Base-by-base conservation (phyloP, 257 asterid species). In the Lycium barbarum region DNA sequence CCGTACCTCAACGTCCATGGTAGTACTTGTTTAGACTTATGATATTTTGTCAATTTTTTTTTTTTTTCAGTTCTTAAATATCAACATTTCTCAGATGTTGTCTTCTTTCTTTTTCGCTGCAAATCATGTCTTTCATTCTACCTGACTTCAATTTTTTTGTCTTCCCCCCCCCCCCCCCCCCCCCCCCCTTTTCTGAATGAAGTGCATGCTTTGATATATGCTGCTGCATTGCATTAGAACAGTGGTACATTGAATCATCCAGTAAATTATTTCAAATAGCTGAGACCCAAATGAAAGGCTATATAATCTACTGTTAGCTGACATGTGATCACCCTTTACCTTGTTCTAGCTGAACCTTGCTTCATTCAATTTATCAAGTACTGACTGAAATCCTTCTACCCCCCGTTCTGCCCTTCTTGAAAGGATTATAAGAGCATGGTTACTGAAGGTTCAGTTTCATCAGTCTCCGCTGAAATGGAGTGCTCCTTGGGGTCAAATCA, bases 341-440 rank as follows among this genome's bases (percentile, higher is more conserved):
- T 76, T 76, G 82, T 76, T 76, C 47, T 51, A 76, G 36, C 10
- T 76, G 61, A 76, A 51, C 65, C 53, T 70, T 38, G 26, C 26
- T 14, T 38, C 26, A 7, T 70, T 70, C 82, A 76, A 76, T 76
- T 76, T 53, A 76, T 53, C 47, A 7, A 22, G 65, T 76, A 76
- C 82, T 76, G 65, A 76, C 70, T 83, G 68, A 53, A 83, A 14
- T 83, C 85, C 84, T 86, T 33, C 79, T 73, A 40, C 72, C 59
- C 53, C 20, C 3, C 63, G 35, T 62, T 54, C 53, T 40, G 8
- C 33, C 63, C 55, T 35, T 67, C 45, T 86, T 68, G 86, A 71
- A 86, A 93, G 98, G 94, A 91, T 82, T 84, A 86, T 83, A 70
- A 62, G 79, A 91, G 92, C 53, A 79, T 84, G 87, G 84, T 92